A percentile compares a stretch with the other conserved stretches of the same genome.
These are phyloP conservation scores for Saccharomyces pastorianus DNA, from an alignment of 1,139 yeast genomes.

Conservation along the genomic window DNA sequence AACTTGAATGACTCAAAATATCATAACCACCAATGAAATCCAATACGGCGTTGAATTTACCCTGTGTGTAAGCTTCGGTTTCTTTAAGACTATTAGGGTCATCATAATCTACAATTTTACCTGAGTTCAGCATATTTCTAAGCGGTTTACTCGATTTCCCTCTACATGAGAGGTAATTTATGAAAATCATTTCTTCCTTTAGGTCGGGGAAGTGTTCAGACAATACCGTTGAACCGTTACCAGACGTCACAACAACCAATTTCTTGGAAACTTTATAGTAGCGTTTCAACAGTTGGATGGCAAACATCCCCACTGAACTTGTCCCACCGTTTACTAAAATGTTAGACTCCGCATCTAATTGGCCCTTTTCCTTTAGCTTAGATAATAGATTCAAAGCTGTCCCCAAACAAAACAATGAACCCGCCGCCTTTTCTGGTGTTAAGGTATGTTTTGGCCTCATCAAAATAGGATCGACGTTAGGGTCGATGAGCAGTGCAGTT, in stretches of 20 bases:
- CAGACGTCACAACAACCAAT: slow-evolving; percentile 36
- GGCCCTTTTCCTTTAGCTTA: slow-evolving; percentile 24
- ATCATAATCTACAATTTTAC: slow-evolving; percentile 25
- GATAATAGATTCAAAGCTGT: slow-evolving; percentile 45
- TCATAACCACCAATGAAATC: slow-evolving; percentile 45
- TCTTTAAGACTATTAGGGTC: slow-evolving; percentile 21
- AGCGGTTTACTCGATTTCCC: slow-evolving; percentile 26
- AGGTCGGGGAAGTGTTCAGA: slow-evolving; percentile 22
- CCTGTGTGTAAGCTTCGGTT: slow-evolving; percentile 25
- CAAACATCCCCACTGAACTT: slow-evolving; percentile 59
- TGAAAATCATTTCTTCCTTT: slow-evolving; percentile 23
- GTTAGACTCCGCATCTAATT: slow-evolving; percentile 25
- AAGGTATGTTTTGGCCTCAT: slow-evolving; percentile 41
- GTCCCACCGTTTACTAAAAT: slow-evolving; percentile 66
- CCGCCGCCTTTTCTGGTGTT: slow-evolving; percentile 20
- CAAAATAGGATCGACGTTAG: slow-evolving; percentile 35
- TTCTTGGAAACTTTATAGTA: no score
- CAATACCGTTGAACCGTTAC: slow-evolving; percentile 30
- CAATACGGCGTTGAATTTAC: slow-evolving; percentile 38
- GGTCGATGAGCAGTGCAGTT: slow-evolving; percentile 37
- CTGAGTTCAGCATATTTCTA: slow-evolving; percentile 21
- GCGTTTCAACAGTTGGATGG: slow-evolving; percentile 39
- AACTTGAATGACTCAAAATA: slow-evolving; percentile 27
- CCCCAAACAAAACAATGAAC: no score
- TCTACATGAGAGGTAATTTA: slow-evolving; percentile 25